Evolutionary conservation across 371 early-diverging fungal genomes (phyloP).

Genomic region (Syncephalastrum contaminatum): DNA sequence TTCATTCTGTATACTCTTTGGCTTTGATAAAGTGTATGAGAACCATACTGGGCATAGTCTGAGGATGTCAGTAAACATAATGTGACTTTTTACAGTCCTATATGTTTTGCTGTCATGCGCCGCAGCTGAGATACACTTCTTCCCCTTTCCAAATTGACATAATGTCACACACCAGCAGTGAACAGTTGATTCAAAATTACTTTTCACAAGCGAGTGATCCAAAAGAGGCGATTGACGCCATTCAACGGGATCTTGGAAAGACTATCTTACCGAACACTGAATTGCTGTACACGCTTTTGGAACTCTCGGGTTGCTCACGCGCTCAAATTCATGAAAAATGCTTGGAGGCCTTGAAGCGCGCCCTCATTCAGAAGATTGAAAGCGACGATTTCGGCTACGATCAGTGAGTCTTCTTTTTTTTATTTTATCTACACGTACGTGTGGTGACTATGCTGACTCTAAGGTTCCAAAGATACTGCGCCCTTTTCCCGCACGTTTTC

Average conservation of each 20-base stretch:
- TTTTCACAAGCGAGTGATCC: conserved; percentile 35
- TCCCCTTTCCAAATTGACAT: too few species aligned
- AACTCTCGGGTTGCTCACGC: conserved; percentile 56
- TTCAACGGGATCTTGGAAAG: conserved; percentile 40
- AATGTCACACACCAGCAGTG: too few species aligned
- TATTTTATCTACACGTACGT: not conserved
- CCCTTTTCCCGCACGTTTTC: conserved; percentile 41
- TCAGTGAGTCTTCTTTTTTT: conserved; percentile 27
- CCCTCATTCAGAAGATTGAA: conserved; percentile 35
- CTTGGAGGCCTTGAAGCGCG: conserved; percentile 53
- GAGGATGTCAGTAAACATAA: too few species aligned
- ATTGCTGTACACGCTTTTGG: conserved; percentile 59
- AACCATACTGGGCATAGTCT: too few species aligned
- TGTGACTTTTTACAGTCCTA: too few species aligned
- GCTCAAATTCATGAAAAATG: conserved; percentile 56
- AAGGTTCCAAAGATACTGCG: too few species aligned
- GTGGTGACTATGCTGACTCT: not conserved
- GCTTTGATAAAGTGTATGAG: too few species aligned
- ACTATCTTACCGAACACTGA: conserved; percentile 50
- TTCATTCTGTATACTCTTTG: too few species aligned
- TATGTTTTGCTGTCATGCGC: too few species aligned
- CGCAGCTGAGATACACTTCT: too few species aligned
- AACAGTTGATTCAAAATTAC: too few species aligned
- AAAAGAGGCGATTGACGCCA: conserved; percentile 33
- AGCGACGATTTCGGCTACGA: conserved; percentile 42